Evolutionary conservation across 1,284 basidiomycete species (phyloP).

Genomic region (Ustilago loliicola): DNA sequence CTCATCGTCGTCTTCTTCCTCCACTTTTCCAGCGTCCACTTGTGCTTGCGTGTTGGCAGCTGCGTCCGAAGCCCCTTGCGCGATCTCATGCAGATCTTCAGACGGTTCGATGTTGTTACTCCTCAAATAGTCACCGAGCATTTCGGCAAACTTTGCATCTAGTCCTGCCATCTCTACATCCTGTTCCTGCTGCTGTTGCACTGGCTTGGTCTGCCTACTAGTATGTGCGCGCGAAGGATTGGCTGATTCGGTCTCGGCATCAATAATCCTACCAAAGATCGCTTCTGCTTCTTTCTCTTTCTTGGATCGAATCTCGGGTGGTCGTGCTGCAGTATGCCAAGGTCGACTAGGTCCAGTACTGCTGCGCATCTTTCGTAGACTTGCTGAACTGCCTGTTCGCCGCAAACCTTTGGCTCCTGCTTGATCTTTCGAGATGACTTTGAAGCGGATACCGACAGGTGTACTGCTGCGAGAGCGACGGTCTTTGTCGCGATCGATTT

Average conservation of each 20-base stretch:
- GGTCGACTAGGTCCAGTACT: slow-evolving; percentile 25
- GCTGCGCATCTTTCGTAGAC: slow-evolving; percentile 43
- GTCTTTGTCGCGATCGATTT: slow-evolving; percentile 45
- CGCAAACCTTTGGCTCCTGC: slow-evolving; percentile 25
- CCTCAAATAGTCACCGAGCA: slow-evolving; percentile 57
- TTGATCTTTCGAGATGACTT: slow-evolving; percentile 38
- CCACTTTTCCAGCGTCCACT: background rate
- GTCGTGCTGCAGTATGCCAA: slow-evolving; percentile 34
- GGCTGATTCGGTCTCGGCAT: slow-evolving; percentile 39
- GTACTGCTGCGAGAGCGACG: slow-evolving; percentile 40
- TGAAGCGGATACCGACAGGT: slow-evolving; percentile 43
- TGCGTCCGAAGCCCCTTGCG: slow-evolving; percentile 23
- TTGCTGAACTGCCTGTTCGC: slow-evolving; percentile 41
- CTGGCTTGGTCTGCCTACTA: slow-evolving; percentile 6
- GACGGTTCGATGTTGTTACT: slow-evolving; percentile 52
- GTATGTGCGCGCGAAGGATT: background rate
- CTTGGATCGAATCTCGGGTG: slow-evolving; percentile 49
- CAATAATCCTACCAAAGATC: slow-evolving; percentile 53
- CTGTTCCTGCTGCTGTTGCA: slow-evolving; percentile 3
- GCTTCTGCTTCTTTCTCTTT: slow-evolving; percentile 52
- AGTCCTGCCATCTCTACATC: slow-evolving; percentile 53
- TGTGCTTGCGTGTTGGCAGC: background rate
- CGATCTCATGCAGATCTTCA: slow-evolving; percentile 41
- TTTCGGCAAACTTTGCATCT: slow-evolving; percentile 55
- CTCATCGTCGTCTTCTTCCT: slow-evolving; percentile 31